Base-by-base conservation (phyloP, 345 rosid species). In the Xanthoceras sorbifolium region DNA sequence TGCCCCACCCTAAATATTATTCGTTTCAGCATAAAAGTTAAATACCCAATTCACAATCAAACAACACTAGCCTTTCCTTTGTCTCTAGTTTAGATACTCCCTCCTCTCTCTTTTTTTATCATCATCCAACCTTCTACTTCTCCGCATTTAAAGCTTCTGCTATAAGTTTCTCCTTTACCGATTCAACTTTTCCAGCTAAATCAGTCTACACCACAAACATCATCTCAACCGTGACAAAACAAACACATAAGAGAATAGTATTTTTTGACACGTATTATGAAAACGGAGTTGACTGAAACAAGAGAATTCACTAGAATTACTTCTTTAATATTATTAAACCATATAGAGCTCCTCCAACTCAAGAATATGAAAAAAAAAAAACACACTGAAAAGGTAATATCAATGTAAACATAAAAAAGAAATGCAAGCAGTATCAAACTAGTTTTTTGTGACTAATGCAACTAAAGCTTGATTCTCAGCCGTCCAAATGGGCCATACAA, bases 21-120 rank as follows among this genome's bases (percentile, higher is more conserved):
- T 76, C 73, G 22, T 67, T 76, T 54, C 40, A 12, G 65, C 64
- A 64, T 4, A 65, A n/a, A n/a, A n/a, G n/a, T n/a, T n/a, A n/a
- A 65, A 12, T 26, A 22, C 36, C 25, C 78, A 38, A 12, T 22
- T 64, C 50, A 64, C 63, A n/a, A 64, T 52, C 54, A 50, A 54
- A 48, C 70, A 14, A 50, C 17, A 12, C 28, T 48, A 6, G 22
- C 42, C 23, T 64, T 31, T 73, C 46, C 1, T 73, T 61, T 31
- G 1, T 20, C 32, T 2, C n/a, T 10, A 15, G 18, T 7, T 31
- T 46, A n/a, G 67, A 55, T 54, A 20, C 62, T 74, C 31, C 31
- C 23, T 48, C 52, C 15, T 26, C 48, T 15, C 42, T 4, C 55
- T 64, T 50, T 22, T 8, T 9, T 14, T 22, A 22, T 55, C 28